These are phyloP conservation scores for Anacardium occidentale DNA, from an alignment of 345 rosid genomes.

Conservation along the genomic window DNA sequence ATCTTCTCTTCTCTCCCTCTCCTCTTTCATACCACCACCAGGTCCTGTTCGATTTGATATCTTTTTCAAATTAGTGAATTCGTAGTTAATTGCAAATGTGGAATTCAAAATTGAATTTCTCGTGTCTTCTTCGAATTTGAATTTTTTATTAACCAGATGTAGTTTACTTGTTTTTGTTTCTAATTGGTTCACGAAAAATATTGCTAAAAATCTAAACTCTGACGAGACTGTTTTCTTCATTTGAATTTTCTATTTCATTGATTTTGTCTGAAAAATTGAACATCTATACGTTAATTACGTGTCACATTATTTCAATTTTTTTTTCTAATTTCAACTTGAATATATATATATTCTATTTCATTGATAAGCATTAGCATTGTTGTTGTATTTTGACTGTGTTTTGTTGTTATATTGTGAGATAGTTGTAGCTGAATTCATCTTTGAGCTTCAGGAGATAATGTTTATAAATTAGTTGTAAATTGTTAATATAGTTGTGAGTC, in stretches of 20 bases:
- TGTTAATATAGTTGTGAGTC: neutral
- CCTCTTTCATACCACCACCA: slow-evolving; percentile 33
- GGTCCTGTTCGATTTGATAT: slow-evolving; percentile 23
- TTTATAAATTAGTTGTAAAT: neutral
- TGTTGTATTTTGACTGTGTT: no score
- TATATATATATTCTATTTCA: no score
- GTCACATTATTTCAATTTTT: no score
- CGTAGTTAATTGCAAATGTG: neutral
- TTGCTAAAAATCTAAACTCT: neutral
- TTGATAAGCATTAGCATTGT: neutral
- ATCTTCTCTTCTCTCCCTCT: slow-evolving; percentile 54
- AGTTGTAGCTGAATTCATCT: no score
- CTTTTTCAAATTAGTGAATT: neutral
- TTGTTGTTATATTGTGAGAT: no score
- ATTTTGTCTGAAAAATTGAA: neutral
- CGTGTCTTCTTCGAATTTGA: neutral
- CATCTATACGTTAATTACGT: neutral
- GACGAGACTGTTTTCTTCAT: neutral
- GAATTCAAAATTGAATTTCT: neutral
- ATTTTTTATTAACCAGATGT: neutral
- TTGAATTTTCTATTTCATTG: neutral
- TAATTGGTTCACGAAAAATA: slow-evolving; percentile 5
- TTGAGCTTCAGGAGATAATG: neutral
- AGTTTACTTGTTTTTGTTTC: neutral
- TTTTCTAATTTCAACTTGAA: no score